phyloP scores from a whole-genome alignment of 352 stramenopile species.

The Phytophthora fragariaefolia region DNA sequence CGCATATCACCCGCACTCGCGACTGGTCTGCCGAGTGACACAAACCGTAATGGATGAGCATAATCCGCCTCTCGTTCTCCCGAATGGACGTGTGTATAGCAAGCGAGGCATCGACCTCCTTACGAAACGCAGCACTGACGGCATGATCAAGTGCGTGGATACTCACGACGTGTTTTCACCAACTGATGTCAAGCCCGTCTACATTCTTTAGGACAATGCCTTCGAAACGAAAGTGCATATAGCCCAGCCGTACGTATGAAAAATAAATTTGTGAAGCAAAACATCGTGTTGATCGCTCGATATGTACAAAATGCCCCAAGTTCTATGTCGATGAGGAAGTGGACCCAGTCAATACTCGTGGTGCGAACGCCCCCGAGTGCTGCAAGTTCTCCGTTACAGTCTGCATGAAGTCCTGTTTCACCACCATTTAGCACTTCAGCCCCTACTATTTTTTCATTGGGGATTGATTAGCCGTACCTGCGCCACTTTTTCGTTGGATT shows the following conservation, averaged over 20 bases:
- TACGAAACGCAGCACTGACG: slow-evolving; percentile 46
- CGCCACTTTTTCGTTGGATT: slow-evolving; percentile 70
- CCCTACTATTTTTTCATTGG: background rate
- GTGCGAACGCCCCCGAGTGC: slow-evolving; percentile 71
- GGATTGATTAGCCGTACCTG: slow-evolving; percentile 47
- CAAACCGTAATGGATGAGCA: slow-evolving; percentile 86
- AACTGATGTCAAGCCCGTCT: slow-evolving; percentile 75
- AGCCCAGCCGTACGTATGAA: slow-evolving; percentile 5
- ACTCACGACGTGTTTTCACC: slow-evolving; percentile 72
- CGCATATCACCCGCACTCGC: slow-evolving; percentile 84
- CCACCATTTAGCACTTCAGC: background rate
- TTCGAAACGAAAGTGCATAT: slow-evolving; percentile 18
- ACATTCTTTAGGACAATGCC: slow-evolving; percentile 64
- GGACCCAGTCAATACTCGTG: slow-evolving; percentile 19
- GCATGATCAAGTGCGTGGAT: slow-evolving; percentile 76
- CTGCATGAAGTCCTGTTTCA: slow-evolving; percentile 81
- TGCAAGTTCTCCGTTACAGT: slow-evolving; percentile 78
- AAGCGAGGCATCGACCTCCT: slow-evolving; percentile 72
- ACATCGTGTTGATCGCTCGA: slow-evolving; percentile 17
- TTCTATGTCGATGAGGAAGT: slow-evolving; percentile 19
- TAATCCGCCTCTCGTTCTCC: slow-evolving; percentile 81
- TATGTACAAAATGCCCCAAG: slow-evolving; percentile 33
- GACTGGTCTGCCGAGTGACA: slow-evolving; percentile 82
- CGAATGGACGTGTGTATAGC: slow-evolving; percentile 88
- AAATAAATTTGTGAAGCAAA: slow-evolving; percentile 16